These are phyloP conservation scores for Solanum sejunctum DNA, from an alignment of 257 asterid species.

Conservation along the genomic window DNA sequence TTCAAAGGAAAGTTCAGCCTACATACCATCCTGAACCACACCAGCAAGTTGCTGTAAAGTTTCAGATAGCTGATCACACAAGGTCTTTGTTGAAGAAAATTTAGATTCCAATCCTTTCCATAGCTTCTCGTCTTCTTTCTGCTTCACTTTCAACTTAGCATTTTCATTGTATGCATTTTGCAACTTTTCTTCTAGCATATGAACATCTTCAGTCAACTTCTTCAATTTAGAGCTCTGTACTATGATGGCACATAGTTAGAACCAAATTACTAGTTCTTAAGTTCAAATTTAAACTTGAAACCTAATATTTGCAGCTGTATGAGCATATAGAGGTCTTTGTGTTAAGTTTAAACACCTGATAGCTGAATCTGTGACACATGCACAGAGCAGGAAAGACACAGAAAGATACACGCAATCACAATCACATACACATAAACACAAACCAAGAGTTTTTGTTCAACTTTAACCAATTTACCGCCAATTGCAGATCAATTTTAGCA, in stretches of 20 bases:
- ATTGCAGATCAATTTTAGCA: slow-evolving; percentile 64
- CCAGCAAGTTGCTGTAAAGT: slow-evolving; percentile 58
- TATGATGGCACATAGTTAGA: neutral
- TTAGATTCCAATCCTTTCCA: slow-evolving; percentile 92
- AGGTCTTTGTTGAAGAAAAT: slow-evolving; percentile 60
- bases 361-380: neutral
- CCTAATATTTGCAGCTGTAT: neutral
- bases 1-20: neutral
- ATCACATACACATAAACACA: neutral
- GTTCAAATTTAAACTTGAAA: neutral
- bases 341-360: neutral
- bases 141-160: slow-evolving; percentile 70
- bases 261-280: neutral
- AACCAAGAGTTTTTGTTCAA: neutral
- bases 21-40: slow-evolving; percentile 76
- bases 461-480: slow-evolving; percentile 44
- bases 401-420: neutral
- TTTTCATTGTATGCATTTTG: slow-evolving; percentile 83
- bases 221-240: slow-evolving; percentile 76
- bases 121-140: slow-evolving; percentile 91
- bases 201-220: slow-evolving; percentile 60
- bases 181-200: slow-evolving; percentile 68
- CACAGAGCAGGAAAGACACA: neutral
- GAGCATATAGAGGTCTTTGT: neutral
- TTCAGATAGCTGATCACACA: slow-evolving; percentile 73